Base-by-base conservation (phyloP, 2,329 filamentous ascomycete genomes). In the Xylaria multiplex region DNA sequence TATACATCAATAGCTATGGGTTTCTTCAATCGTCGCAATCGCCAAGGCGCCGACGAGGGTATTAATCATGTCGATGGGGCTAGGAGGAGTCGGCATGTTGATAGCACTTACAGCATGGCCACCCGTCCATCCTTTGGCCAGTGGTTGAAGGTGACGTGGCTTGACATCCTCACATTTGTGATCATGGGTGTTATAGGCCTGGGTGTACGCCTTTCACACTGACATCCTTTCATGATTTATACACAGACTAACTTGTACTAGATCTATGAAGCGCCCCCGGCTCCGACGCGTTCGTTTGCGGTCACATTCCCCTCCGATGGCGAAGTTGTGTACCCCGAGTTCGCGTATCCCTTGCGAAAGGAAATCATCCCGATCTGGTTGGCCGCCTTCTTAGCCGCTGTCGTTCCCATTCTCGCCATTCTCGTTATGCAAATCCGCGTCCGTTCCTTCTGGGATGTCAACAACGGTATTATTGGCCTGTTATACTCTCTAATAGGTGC, bases 301-400 rank as follows among this genome's bases (percentile, higher is more conserved):
- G 84, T 93, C 48, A 85, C 83, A 53, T 91, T 91, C 73, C 45
- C 45, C 16, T 77, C 82, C 35, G 86, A 92, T 70, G 88, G 89
- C 66, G 86, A 91, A 73, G 82, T 93, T 48, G 88, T 93, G 52
- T 86, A 89, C 70, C 90, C 91, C 0, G 75, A 92, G 66, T 91
- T 92, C 70, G 90, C 89, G 32, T 92, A 91, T 74, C 90, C 90
- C 0, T 77, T 91, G 27, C 87, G 90, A 66, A 86, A 89, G 50
- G 89, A 92, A 72, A 90, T 92, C 73, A 77, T 93, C 6, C 90
- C 91, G 27, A 92, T 91, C 73, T 92, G 87, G 87, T 82, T 86
- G 1, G 89, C 90, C 9, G 90, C 90, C 1, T 77, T 93, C 19
- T 81, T 93, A 19, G 89, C 86, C 14, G 80, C 85, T 35, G 75